phyloP scores from a whole-genome alignment of 192 early-diverging fungal species.

The Linderina pennispora region DNA sequence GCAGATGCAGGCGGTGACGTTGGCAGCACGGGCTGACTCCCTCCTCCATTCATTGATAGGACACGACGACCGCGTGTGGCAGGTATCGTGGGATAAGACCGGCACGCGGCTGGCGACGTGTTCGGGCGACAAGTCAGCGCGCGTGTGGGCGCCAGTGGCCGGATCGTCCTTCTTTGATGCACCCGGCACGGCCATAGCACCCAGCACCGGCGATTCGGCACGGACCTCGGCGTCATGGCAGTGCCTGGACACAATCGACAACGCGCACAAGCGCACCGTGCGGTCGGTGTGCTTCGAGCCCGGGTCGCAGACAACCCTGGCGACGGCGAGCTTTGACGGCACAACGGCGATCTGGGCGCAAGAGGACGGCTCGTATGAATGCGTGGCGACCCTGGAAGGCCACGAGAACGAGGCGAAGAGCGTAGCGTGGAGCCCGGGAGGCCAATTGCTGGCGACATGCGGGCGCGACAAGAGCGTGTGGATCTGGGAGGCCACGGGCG shows the following conservation, averaged over 20 bases:
- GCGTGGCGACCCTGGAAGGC: constrained; percentile 90
- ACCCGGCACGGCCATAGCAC: neutral
- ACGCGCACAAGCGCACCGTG: constrained; percentile 88
- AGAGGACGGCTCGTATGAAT: constrained; percentile 73
- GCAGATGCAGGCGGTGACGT: too few species aligned
- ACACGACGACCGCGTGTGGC: constrained; percentile 85
- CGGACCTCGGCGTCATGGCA: constrained; percentile 46
- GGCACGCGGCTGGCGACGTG: constrained; percentile 72
- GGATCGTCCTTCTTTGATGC: constrained; percentile 8
- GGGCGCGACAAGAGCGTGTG: constrained; percentile 96
- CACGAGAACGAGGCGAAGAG: constrained; percentile 98
- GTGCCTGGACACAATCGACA: constrained; percentile 68
- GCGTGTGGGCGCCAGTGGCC: constrained; percentile 65
- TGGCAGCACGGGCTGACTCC: too few species aligned
- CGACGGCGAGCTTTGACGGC: constrained; percentile 90
- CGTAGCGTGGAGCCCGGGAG: constrained; percentile 80
- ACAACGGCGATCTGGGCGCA: constrained; percentile 90
- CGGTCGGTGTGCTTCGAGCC: constrained; percentile 79
- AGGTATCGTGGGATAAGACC: constrained; percentile 76
- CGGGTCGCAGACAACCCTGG: constrained; percentile 62
- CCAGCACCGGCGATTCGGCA: neutral
- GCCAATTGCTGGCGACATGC: constrained; percentile 86
- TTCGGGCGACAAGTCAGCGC: constrained; percentile 81
- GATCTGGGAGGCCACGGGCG: constrained; percentile 87
- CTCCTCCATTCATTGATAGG: constrained; percentile 39